Evolutionary conservation across 2,329 filamentous ascomycete species (phyloP).

Genomic region (Chalara sp.): DNA sequence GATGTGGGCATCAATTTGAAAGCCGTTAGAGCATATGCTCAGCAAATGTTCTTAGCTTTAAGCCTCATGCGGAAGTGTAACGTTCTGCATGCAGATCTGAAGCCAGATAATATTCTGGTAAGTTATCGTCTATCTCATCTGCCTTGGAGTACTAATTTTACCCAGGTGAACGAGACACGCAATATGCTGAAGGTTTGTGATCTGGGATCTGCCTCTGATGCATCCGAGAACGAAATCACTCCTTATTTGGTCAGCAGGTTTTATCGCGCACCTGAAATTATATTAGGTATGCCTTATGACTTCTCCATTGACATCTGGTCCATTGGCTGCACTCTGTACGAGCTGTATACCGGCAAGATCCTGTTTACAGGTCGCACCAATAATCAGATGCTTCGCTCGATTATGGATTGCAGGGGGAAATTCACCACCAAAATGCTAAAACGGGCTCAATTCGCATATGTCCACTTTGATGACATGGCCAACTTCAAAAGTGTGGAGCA

Average conservation of each 20-base stretch:
- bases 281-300: constrained; percentile 92
- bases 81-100: constrained; percentile 91
- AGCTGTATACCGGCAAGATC: constrained; percentile 96
- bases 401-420: constrained; percentile 94
- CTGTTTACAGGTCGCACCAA: constrained; percentile 92
- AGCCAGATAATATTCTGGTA: constrained; percentile 88
- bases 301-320: constrained; percentile 97
- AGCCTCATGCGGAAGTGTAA: constrained; percentile 85
- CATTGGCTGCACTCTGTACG: constrained; percentile 93
- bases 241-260: constrained; percentile 96
- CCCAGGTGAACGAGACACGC: constrained; percentile 67
- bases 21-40: constrained; percentile 82
- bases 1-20: constrained; percentile 87
- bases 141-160: constrained; percentile 9
- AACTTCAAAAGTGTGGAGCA: constrained; percentile 81
- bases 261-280: constrained; percentile 94
- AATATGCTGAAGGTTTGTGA: constrained; percentile 92
- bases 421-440: constrained; percentile 85
- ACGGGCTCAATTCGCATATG: constrained; percentile 65
- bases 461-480: constrained; percentile 79
- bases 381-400: constrained; percentile 94
- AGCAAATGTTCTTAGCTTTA: constrained; percentile 88
- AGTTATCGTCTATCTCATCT: neutral
- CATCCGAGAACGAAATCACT: constrained; percentile 84
- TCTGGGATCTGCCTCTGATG: constrained; percentile 89